Percentiles rank a stretch among this genome's conserved stretches.
Conservation (phyloP, 2,329 filamentous ascomycete species). For the Penicillium sp. region DNA sequence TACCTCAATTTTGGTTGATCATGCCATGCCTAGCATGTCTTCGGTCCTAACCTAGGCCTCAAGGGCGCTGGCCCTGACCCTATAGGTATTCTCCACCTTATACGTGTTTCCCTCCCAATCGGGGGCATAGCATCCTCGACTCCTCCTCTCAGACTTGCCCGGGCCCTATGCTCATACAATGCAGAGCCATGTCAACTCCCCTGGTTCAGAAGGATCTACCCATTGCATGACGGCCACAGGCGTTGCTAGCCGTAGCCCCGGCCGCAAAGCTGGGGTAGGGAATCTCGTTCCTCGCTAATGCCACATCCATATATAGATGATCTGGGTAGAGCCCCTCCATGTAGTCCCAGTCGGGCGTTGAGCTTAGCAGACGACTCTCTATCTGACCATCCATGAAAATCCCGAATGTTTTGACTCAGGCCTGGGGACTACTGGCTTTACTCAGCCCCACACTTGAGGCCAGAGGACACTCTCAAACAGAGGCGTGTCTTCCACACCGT, state of each 20-base stretch:
- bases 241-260: conserved; percentile 5
- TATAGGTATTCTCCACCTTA: neutral
- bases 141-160: conserved; percentile 20
- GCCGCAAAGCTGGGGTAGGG: neutral
- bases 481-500: conserved; percentile 28
- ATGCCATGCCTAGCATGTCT: neutral
- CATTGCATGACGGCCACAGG: neutral
- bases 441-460: conserved; percentile 20
- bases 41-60: neutral
- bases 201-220: conserved; percentile 6
- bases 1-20: no score
- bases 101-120: conserved; percentile 26
- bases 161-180: neutral
- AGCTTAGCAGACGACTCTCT: neutral
- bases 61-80: neutral
- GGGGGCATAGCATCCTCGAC: conserved; percentile 13
- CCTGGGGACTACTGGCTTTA: conserved; percentile 20
- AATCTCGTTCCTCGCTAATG: neutral
- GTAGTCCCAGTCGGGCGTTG: no score
- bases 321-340: neutral
- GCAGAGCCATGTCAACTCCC: neutral
- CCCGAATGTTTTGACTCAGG: conserved; percentile 22
- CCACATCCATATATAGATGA: neutral
- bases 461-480: conserved; percentile 19
- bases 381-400: conserved; percentile 32